Base-by-base conservation (phyloP, 164 flowering plant genomes). In the Buxus sempervirens region DNA sequence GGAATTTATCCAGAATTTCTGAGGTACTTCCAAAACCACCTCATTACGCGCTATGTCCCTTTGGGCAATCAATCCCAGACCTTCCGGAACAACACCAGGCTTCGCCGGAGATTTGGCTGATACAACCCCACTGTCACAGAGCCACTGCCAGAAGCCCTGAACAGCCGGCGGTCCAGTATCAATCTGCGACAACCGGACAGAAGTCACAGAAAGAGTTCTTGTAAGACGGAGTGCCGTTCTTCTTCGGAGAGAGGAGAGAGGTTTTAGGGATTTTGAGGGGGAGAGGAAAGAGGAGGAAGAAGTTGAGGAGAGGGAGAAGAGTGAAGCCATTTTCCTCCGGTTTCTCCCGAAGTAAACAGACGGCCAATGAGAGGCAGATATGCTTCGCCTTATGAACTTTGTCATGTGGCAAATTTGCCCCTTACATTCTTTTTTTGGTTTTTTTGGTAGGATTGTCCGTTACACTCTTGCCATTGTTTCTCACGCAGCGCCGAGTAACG, bases 1-100 rank as follows among this genome's bases (percentile, higher is more conserved):
- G 0, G 88, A 82, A 68, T 89, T 89, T 41, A 95, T 89, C 97
- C 97, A 91, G 14, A 84, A 73, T 81, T 80, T 84, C 76, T 83
- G 83, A 64, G 97, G 94, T 32, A 95, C 84, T 82, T 95, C 91
- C 80, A 91, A 70, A 75, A 91, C 90, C 69, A 88, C 91, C 76
- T 91, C 93, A 74, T 89, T 88, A 67, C 78, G 71, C 6, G 77
- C 74, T 21, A 95, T 76, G 73, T 86, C 81, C 72, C 82, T 80
- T 73, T 78, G 82, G 7, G 98, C 96, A 5, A 91, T 77, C 62
- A 95, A 80, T 0, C 97, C 97, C 32, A 95, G 72, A 1, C 98
- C 96, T 75, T 90, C 89, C 0, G 83, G 73, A 26, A 86, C 96
- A 12, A 84, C 32, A 10, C 78, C 93, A 0, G 95, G 95, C 75